Base-by-base conservation (phyloP, 2,329 filamentous ascomycete genomes). In the Fonsecaea nubica region DNA sequence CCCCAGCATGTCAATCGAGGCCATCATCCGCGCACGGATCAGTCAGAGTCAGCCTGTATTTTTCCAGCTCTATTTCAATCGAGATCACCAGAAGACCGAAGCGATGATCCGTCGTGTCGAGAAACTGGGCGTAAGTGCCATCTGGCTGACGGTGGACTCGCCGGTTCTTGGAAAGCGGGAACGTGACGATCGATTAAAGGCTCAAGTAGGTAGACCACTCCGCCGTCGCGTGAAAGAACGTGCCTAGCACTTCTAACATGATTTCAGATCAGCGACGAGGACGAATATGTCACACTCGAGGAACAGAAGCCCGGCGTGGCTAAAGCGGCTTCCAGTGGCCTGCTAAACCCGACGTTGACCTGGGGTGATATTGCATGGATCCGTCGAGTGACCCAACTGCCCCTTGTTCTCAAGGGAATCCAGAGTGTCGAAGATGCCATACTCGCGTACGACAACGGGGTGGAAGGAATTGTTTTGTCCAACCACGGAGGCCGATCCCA, bases 401-500 rank as follows among this genome's bases (percentile, higher is more conserved):
- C 85, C 0, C 78, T 87, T n/a, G 81, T 86, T 53, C 68, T 87
- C 35, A 87, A 87, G 73, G 86, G 85, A 0, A 80, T 87, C 2
- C 85, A 86, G 78, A 82, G 79, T 15, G 84, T 84, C 0, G 84
- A 84, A 38, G 85, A 88, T 71, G 85, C 85, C 0, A 79, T 79
- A 10, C 71, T 80, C 35, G 85, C 86, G 0, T 80, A 82, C 64
- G 75, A 82, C 45, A 76, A 80, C 60, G 84, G 84, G 0, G 76
- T 84, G 36, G 81, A 86, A 67, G 85, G 85, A 0, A 84, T 88
- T 53, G 73, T 86, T 63, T 67, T 88, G 36, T 85, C 82, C 67
- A 88, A 88, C 67, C 86, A 88, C 63, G 86, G 86, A 15, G 86
- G 86, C 4, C 78, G 86, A 30, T 83, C 84, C 2, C 77, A 85